Evolutionary conservation across 129 eudicot species (phyloP), one percentile per base, ranked within the genome.

Genomic region (Dittrichia graveolens): DNA sequence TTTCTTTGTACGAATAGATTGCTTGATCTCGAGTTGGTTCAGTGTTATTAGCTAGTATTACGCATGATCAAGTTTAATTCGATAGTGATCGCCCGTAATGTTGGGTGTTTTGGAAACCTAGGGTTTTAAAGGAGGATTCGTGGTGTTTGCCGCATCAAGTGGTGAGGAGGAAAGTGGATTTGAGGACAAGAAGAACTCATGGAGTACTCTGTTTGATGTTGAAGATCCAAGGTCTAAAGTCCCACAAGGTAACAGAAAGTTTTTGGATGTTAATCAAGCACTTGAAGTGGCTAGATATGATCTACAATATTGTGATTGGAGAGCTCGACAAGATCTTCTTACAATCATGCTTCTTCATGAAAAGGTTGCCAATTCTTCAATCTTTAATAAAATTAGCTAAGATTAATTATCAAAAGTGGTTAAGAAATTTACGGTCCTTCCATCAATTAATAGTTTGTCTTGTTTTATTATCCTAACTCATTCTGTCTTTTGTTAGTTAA

Each of bases 281-380:
- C 64, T 91, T 66, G 96, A 91, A 78, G 96, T 91, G 45, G 97
- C 93, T 63, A 84, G 97, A 84, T 88, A 75, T 46, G 96, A 86
- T 73, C 73, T 91, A 62, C 97, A 91, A 35, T 91, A 91, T 69
- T 91, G 87, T 49, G 97, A 91, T 83, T 91, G 96, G 97, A 84
- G 89, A 48, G 97, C 97, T 44, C 83, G 97, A 18, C 96, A 91
- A 78, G 97, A 91, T 65, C 84, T 91, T 60, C 91, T 88, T 48
- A 76, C 91, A 3, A 91, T 91, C 42, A 86, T 91, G 92, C 87
- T 82, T 61, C 87, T 91, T 52, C 97, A 91, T 63, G 97, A 91
- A 65, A 91, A 91, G 97, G 97, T 91, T 13, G 19, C 7, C 42
- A 15, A 9, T 40, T 39, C 39, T 44, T 65, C 11, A 13, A 38